phyloP scores from a whole-genome alignment of 169 alveolate genomes.

The Blepharisma undulans region DNA sequence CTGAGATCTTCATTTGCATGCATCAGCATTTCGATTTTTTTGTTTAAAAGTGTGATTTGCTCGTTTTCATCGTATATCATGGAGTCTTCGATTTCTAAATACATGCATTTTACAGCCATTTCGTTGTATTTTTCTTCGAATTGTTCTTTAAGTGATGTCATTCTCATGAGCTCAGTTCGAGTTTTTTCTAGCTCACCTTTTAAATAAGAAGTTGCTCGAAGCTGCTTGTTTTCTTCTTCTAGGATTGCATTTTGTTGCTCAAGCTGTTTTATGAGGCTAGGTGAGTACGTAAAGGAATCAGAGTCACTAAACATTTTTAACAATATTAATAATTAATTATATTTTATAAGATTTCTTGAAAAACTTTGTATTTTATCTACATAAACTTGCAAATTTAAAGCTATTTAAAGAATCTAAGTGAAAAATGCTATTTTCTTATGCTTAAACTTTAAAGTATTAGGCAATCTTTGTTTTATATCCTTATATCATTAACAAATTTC shows the following conservation, averaged over 20 bases:
- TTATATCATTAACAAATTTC: too few relatives aligned
- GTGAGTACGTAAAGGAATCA: not conserved
- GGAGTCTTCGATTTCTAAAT: constrained; percentile 24
- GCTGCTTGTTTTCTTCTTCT: constrained; percentile 2
- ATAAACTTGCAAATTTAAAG: too few relatives aligned
- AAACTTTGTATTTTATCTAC: too few relatives aligned
- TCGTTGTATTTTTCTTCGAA: constrained; percentile 38
- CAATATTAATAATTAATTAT: not conserved
- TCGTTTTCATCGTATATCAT: constrained; percentile 1
- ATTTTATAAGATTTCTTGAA: too few relatives aligned
- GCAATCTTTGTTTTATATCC: too few relatives aligned
- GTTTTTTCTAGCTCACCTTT: not conserved
- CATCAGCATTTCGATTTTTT: constrained; percentile 11
- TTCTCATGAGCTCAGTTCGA: not conserved
- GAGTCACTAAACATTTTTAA: not conserved
- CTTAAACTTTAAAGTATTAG: too few relatives aligned
- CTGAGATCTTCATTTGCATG: constrained; percentile 22
- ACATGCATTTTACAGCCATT: not conserved
- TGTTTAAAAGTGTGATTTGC: constrained; percentile 1
- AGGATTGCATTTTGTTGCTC: not conserved
- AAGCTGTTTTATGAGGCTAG: not conserved
- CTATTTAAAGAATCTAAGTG: too few relatives aligned
- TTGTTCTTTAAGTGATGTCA: not conserved
- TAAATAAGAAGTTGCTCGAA: not conserved
- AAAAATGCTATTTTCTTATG: too few relatives aligned